Conservation (phyloP, 2,329 filamentous ascomycete genomes). For the Penicillium olsonii region DNA sequence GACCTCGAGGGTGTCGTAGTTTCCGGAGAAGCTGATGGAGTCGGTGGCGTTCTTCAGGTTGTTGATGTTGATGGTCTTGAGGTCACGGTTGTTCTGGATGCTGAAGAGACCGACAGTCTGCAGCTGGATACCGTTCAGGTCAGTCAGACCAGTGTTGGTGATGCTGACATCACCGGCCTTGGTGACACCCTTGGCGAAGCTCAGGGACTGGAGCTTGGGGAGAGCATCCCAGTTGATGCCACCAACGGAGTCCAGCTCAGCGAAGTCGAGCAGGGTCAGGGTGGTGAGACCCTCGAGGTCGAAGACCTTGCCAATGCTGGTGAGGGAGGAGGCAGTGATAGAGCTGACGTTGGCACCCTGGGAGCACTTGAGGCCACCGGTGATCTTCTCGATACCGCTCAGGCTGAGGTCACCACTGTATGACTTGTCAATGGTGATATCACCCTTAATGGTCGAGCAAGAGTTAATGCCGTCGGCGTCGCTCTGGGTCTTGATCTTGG, state of each 20-base stretch:
- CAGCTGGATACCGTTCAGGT: slow-evolving; percentile 79
- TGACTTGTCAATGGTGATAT: slow-evolving; percentile 63
- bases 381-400: slow-evolving; percentile 61
- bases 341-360: slow-evolving; percentile 64
- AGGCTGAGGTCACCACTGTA: slow-evolving; percentile 63
- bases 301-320: slow-evolving; percentile 70
- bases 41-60: slow-evolving; percentile 74
- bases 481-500: slow-evolving; percentile 59
- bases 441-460: slow-evolving; percentile 71
- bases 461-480: slow-evolving; percentile 62
- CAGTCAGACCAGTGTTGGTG: slow-evolving; percentile 80
- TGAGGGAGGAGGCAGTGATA: slow-evolving; percentile 63
- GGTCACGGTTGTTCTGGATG: slow-evolving; percentile 86
- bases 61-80: slow-evolving; percentile 71
- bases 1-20: slow-evolving; percentile 71
- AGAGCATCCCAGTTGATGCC: slow-evolving; percentile 73
- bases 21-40: slow-evolving; percentile 73
- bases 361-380: slow-evolving; percentile 54
- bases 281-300: slow-evolving; percentile 67
- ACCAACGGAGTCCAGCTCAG: slow-evolving; percentile 64
- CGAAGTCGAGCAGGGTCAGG: slow-evolving; percentile 69
- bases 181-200: slow-evolving; percentile 66
- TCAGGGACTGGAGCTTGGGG: slow-evolving; percentile 60
- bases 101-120: slow-evolving; percentile 69
- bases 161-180: slow-evolving; percentile 71